Evolutionary conservation across 2,329 filamentous ascomycete genomes (phyloP).

Genomic region (Fusarium sp.): DNA sequence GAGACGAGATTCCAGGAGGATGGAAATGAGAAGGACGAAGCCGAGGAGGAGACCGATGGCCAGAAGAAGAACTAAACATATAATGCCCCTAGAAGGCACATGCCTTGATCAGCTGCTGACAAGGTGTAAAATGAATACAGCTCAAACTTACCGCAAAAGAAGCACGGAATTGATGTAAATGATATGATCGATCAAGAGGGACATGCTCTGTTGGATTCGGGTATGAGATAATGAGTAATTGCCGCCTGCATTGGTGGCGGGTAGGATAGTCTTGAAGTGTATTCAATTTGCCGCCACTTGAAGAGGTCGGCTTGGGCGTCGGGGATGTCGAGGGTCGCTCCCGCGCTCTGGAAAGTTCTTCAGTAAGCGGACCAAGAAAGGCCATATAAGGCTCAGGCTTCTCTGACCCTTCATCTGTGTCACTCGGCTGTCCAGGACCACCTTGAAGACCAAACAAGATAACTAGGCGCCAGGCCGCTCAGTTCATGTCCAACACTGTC

Average conservation of each 20-base stretch:
- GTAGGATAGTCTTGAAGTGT: accelerated
- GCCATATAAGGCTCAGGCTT: background rate
- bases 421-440: background rate
- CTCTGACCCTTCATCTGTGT: background rate
- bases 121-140: conserved; percentile 21
- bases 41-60: conserved; percentile 35
- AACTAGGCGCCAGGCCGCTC: background rate
- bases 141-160: background rate
- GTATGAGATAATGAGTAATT: background rate
- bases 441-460: background rate
- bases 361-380: background rate
- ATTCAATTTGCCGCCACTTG: background rate
- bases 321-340: background rate
- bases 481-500: background rate
- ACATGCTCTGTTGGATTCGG: background rate
- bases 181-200: background rate
- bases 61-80: conserved; percentile 15
- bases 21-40: conserved; percentile 54
- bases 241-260: too few relatives aligned
- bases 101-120: background rate
- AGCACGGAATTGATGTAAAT: background rate
- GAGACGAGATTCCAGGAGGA: conserved; percentile 66
- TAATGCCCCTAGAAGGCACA: background rate
- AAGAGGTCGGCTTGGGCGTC: background rate
- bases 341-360: background rate